Conservation (phyloP, 2,329 filamentous ascomycete genomes). For the Grosmannia serpens region DNA sequence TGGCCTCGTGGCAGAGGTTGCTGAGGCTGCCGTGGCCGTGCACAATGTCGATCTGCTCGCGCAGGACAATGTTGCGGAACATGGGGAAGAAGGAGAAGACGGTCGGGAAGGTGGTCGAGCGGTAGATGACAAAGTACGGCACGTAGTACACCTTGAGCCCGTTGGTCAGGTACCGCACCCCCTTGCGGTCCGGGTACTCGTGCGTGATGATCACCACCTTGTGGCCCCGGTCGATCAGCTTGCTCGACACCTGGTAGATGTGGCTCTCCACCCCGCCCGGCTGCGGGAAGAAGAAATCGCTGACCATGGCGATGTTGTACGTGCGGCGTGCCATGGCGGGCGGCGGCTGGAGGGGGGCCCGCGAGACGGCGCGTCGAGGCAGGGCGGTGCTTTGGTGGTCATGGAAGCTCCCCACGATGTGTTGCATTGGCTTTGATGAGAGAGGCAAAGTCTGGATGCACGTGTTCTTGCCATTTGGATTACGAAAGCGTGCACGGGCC, state of each 20-base stretch:
- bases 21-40: constrained; percentile 95
- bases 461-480: too few species aligned
- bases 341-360: not conserved
- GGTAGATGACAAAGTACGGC: constrained; percentile 91
- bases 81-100: constrained; percentile 98
- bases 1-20: constrained; percentile 86
- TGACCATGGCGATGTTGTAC: constrained; percentile 79
- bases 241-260: constrained; percentile 94
- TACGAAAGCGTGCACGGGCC: too few species aligned
- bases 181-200: constrained; percentile 80
- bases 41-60: constrained; percentile 92
- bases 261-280: constrained; percentile 95
- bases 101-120: constrained; percentile 85
- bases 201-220: constrained; percentile 98
- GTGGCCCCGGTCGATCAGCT: constrained; percentile 93
- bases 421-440: too few species aligned
- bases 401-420: not conserved
- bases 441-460: too few species aligned
- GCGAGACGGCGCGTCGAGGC: not conserved
- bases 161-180: constrained; percentile 91
- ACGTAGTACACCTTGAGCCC: constrained; percentile 97
- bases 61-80: constrained; percentile 91
- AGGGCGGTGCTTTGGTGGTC: not conserved
- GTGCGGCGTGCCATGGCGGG: constrained; percentile 40
- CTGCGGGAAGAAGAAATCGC: constrained; percentile 98